phyloP scores from a whole-genome alignment of 305 asterid species.

The Fraxinus greggii region DNA sequence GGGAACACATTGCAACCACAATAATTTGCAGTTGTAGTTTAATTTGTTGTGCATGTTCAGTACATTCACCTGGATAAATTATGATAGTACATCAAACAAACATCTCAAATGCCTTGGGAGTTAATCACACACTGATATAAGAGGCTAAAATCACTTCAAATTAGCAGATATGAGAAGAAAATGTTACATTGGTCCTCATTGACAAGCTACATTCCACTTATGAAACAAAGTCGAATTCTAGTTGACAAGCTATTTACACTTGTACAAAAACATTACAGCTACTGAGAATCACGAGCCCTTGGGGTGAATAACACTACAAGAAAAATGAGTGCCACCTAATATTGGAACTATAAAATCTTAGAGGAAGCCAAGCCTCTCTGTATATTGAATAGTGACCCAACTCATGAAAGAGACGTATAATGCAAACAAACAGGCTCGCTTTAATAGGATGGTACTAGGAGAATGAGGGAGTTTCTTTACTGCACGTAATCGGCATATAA shows the following conservation, averaged over 20 bases:
- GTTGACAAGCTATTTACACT: constrained; percentile 23
- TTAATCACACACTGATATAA: not conserved
- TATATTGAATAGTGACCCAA: constrained; percentile 71
- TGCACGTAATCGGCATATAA: constrained; percentile 29
- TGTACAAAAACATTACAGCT: constrained; percentile 39
- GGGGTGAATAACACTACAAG: constrained; percentile 31
- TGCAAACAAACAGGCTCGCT: constrained; percentile 60
- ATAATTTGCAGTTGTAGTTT: not conserved
- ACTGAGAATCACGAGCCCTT: constrained; percentile 19
- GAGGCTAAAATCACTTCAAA: not conserved
- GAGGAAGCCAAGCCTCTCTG: constrained; percentile 56
- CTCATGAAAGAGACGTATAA: constrained; percentile 72
- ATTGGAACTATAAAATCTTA: constrained; percentile 31
- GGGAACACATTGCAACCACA: not conserved
- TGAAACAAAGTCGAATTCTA: not conserved
- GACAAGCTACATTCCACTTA: not conserved
- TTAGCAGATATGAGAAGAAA: not conserved
- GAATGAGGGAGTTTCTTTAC: constrained; percentile 26
- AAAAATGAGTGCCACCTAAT: constrained; percentile 39
- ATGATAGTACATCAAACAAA: not conserved
- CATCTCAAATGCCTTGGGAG: not conserved
- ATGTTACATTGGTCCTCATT: not conserved
- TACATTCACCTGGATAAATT: not conserved
- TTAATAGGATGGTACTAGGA: constrained; percentile 35
- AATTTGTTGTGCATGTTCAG: not conserved